Evolutionary conservation across 2,329 filamentous ascomycete genomes (phyloP), one percentile per base, ranked within the genome.

Genomic region (Epichloe sp.): DNA sequence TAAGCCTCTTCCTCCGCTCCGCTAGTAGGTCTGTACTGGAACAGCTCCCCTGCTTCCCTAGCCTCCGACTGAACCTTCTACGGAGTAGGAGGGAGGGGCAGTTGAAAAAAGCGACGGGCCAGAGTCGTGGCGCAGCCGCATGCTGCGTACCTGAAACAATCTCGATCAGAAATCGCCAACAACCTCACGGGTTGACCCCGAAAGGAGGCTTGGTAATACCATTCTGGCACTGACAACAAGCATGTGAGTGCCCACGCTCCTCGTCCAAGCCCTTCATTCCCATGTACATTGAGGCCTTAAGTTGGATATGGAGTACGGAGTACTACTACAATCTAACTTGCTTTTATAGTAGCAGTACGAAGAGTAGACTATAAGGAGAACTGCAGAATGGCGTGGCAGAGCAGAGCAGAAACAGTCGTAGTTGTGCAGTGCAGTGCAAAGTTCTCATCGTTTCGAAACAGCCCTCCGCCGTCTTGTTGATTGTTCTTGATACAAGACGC

Each of bases 131-230:
- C 36, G n/a, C 37, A 40, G 36, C 46, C 36, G 36, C 17, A 17
- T 40, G 7, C 21, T 40, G 47, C 17, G 47, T 36, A 12, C 23
- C 47, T 43, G 38, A 49, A 49, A 49, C 47, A 43, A 42, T 43
- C 47, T 49, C 47, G 47, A 49, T 43, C 37, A 21, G 38, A 23
- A 49, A 35, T 36, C 47, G 46, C 26, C 36, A 48, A 11, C 35
- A 11, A 41, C 3, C 12, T n/a, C n/a, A n/a, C n/a, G n/a, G n/a
- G n/a, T n/a, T 47, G 26, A 15, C 6, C 23, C 6, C 15, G 19
- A 12, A 40, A 26, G 17, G 21, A 38, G 21, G 23, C 47, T 23
- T 23, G 17, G 37, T 11, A 21, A 41, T 31, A 6, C 21, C 4
- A 48, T 14, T 41, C 4, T 23, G 17, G 46, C 36, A 47, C 12